phyloP scores from a whole-genome alignment of 139 green algal species.

The Chlamydomonas sp. region DNA sequence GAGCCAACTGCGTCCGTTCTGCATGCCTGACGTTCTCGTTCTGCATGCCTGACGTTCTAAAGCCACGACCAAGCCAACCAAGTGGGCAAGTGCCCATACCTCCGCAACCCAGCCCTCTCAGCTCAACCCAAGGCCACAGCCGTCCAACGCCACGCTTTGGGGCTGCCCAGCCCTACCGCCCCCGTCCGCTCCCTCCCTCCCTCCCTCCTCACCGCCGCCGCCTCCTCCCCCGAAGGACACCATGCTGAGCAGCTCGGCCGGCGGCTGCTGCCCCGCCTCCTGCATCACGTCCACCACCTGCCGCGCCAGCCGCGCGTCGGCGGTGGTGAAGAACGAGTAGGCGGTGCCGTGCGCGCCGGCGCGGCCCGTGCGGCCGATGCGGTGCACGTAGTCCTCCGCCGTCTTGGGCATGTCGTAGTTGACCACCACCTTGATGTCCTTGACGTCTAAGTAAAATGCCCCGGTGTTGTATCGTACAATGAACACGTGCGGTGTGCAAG shows the following conservation, averaged over 20 bases:
- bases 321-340: slow-evolving; percentile 89
- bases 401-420: slow-evolving; percentile 92
- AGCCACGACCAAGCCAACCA: too few species aligned
- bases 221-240: slow-evolving; percentile 35
- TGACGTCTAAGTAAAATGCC: slow-evolving; percentile 77
- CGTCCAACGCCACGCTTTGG: too few species aligned
- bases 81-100: too few species aligned
- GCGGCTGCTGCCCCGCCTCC: slow-evolving; percentile 76
- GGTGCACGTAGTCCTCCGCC: slow-evolving; percentile 94
- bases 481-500: too few species aligned
- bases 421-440: slow-evolving; percentile 91
- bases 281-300: slow-evolving; percentile 80
- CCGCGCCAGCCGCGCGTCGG: slow-evolving; percentile 74
- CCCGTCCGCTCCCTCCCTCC: background rate
- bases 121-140: too few species aligned
- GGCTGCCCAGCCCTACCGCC: too few species aligned
- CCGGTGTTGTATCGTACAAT: too few species aligned
- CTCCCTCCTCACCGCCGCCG: slow-evolving; percentile 25
- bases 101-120: too few species aligned
- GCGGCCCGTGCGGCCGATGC: slow-evolving; percentile 91
- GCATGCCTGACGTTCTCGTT: too few species aligned
- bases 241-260: slow-evolving; percentile 44
- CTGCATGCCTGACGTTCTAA: too few species aligned
- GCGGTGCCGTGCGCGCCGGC: slow-evolving; percentile 81
- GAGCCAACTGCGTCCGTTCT: too few species aligned